A percentile compares a stretch with the other conserved stretches of the same genome.
Evolutionary conservation across 495 filamentous ascomycete genomes (phyloP).

Genomic region (Hyphodiscus hymeniophilus): DNA sequence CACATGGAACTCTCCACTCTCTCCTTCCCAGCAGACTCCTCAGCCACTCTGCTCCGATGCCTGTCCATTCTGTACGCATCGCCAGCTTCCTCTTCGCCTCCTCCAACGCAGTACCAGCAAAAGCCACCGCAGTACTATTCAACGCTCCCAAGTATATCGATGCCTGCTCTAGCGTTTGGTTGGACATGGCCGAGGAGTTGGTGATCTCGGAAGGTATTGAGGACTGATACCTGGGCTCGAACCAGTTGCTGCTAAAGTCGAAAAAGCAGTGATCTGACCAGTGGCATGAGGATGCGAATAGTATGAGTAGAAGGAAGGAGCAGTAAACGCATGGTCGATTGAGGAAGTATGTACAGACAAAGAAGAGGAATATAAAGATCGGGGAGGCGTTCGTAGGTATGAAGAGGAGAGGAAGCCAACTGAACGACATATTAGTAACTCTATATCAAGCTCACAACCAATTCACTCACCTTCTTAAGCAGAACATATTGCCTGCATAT

Average conservation of each 20-base stretch:
- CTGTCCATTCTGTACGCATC: slow-evolving; percentile 59
- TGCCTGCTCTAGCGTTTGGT: slow-evolving; percentile 17
- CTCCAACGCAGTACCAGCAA: slow-evolving; percentile 59
- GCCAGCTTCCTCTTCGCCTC: slow-evolving; percentile 43
- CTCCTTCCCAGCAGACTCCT: slow-evolving; percentile 63
- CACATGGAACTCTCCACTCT: slow-evolving; percentile 77
- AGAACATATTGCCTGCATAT: slow-evolving; percentile 54
- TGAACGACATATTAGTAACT: slow-evolving; percentile 7
- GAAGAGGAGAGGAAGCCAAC: slow-evolving; percentile 67
- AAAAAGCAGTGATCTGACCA: slow-evolving; percentile 89
- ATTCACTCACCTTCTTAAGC: slow-evolving; percentile 60
- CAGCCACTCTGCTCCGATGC: slow-evolving; percentile 76
- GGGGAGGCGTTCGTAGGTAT: slow-evolving; percentile 72
- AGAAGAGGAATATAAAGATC: slow-evolving; percentile 84
- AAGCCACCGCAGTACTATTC: slow-evolving; percentile 58
- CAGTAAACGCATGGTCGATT: slow-evolving; percentile 89
- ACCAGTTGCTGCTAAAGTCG: slow-evolving; percentile 77
- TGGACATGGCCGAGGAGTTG: slow-evolving; percentile 12
- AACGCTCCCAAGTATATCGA: slow-evolving; percentile 37
- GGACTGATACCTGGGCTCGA: slow-evolving; percentile 43
- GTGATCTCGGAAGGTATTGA: slow-evolving; percentile 3
- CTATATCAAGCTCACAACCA: background rate
- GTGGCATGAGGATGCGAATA: slow-evolving; percentile 83
- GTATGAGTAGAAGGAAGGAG: slow-evolving; percentile 77
- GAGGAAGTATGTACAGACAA: slow-evolving; percentile 81